A percentile compares a stretch with the other conserved stretches of the same genome.
phyloP scores from a whole-genome alignment of 768 basidiomycete species.

The Agaricus subrufescens region DNA sequence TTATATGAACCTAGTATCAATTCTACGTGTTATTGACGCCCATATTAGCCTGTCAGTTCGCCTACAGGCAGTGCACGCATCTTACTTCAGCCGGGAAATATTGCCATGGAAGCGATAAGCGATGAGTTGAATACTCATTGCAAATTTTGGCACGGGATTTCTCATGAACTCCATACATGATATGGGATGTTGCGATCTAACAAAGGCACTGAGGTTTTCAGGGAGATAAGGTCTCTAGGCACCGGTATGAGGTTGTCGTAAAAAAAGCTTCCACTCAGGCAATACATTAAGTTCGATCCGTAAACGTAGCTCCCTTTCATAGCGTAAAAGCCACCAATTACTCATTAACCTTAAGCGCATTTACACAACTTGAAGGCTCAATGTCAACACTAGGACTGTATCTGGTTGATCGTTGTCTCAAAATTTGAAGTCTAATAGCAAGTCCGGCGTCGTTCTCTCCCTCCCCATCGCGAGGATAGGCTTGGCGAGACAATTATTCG shows the following conservation, averaged over 20 bases:
- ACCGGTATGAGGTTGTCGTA: conserved; percentile 20
- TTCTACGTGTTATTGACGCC: no score
- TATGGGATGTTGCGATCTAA: conserved; percentile 34
- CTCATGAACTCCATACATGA: no score
- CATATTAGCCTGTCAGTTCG: no score
- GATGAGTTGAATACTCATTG: no score
- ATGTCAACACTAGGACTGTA: conserved; percentile 26
- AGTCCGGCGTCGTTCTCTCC: conserved; percentile 26
- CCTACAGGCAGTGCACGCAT: no score
- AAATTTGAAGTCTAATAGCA: conserved; percentile 22
- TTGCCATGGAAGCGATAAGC: no score
- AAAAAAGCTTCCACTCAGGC: conserved; percentile 36
- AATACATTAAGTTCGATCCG: conserved; percentile 79
- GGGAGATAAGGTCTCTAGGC: conserved; percentile 70
- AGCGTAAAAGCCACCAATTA: conserved; percentile 60
- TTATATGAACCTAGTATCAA: background rate
- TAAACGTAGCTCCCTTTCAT: conserved; percentile 80
- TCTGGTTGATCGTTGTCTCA: conserved; percentile 10
- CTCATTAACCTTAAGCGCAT: conserved; percentile 36
- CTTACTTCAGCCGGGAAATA: no score
- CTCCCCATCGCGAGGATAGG: conserved; percentile 12
- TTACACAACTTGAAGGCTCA: conserved; percentile 35
- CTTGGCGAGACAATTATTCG: conserved; percentile 9
- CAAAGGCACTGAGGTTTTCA: conserved; percentile 66
- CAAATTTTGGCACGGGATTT: no score